phyloP scores from a whole-genome alignment of 75 land plant genomes.

The Pinus albicaulis region DNA sequence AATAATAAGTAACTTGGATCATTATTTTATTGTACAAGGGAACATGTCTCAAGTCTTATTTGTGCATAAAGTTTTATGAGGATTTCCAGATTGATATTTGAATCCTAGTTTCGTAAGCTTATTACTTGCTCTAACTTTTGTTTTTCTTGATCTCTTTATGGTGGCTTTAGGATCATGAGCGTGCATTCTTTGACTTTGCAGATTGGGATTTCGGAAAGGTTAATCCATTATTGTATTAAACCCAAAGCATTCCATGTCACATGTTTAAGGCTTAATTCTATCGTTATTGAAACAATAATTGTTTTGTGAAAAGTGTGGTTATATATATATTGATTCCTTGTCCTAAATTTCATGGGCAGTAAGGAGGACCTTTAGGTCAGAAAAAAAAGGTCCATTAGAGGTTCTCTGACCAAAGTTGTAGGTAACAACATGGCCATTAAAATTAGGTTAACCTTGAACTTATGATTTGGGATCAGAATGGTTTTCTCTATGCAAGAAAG shows the following conservation, averaged over 20 bases:
- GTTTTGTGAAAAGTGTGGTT: background rate
- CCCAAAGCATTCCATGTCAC: too few relatives aligned
- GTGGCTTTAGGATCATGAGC: constrained; percentile 75
- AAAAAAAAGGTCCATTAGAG: constrained; percentile 70
- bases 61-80: background rate
- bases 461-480: background rate
- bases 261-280: too few relatives aligned
- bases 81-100: background rate
- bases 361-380: background rate
- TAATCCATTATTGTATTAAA: background rate
- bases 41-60: background rate
- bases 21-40: background rate
- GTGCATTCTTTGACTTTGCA: constrained; percentile 91
- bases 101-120: background rate
- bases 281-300: background rate
- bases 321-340: constrained; percentile 11
- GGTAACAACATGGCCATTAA: constrained; percentile 18
- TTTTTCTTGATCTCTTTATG: background rate
- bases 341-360: constrained; percentile 11
- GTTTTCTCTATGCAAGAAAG: background rate
- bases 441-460: background rate
- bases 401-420: constrained; percentile 75
- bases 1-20: background rate
- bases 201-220: constrained; percentile 94
- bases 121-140: background rate